Base-by-base conservation (phyloP, 2,329 filamentous ascomycete genomes). In the Calonectria leucothoes region DNA sequence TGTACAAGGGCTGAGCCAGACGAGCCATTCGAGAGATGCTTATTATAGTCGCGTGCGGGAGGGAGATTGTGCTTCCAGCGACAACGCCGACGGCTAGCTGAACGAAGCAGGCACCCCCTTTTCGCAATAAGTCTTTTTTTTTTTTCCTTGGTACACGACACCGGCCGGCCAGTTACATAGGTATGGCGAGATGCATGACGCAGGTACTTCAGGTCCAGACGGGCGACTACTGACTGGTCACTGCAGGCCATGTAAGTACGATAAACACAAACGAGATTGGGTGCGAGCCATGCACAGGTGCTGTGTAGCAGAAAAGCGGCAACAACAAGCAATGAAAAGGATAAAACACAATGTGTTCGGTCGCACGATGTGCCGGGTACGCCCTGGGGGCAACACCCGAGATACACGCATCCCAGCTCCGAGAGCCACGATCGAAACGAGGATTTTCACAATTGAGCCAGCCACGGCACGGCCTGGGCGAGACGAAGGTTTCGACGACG, bases 11-110 rank as follows among this genome's bases (percentile, higher is more conserved):
- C 51, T 57, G 65, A 37, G 65, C 51, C 52, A 66, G 59, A 51
- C 35, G 61, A 52, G 52, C 66, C 63, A 70, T 70, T 52, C 71
- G 57, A 69, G 57, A 69, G 57, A 72, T 69, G 37, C 66, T 72
- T 73, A 73, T 66, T 73, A 73, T 73, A 73, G 66, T 72, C 51
- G 61, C 48, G 55, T 57, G 69, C 67, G 63, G 63, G 42, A 55
- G 63, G 64, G 64, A 68, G 55, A 64, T 71, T 64, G 48, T 33
- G 33, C 48, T 59, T 72, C 27, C 49, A 64, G 45, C 29, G 51
- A 73, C 59, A 48, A 48, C 49, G 37, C 69, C 20, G 39, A 71
- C 37, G 48, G 57, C 69, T 69, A 66, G 72, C 51, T 71, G 45
- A 68, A 42, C 29, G 14, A 35, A 23, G 45, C n/a, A 49, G 51